phyloP scores from a whole-genome alignment of 202 grass and related monocot species.

The Cymbopogon flexuosus region DNA sequence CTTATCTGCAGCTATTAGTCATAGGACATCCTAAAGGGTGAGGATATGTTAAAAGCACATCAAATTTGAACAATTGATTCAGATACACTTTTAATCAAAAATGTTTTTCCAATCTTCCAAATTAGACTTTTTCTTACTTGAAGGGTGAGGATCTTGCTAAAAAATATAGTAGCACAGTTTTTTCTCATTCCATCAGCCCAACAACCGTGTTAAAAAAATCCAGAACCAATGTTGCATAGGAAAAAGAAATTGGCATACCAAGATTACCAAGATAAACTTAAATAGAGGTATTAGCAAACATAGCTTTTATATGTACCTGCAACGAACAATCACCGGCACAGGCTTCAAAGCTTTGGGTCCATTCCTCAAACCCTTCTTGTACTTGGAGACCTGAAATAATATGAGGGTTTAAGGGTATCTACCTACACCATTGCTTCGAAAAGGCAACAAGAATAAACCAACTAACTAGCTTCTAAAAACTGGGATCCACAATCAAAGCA shows the following conservation, averaged over 20 bases:
- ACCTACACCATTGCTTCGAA: not conserved
- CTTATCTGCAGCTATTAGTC: not conserved
- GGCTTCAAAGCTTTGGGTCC: slow-evolving; percentile 83
- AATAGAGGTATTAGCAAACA: not conserved
- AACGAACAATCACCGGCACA: slow-evolving; percentile 87
- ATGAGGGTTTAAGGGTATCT: slow-evolving; percentile 20
- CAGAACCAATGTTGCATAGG: not conserved
- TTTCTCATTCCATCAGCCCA: not conserved
- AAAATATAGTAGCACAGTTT: not conserved
- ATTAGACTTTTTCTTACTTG: no score
- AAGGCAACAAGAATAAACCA: not conserved
- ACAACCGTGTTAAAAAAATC: not conserved
- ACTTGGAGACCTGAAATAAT: slow-evolving; percentile 59
- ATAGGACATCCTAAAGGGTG: not conserved
- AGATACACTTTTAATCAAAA: no score
- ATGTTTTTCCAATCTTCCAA: no score
- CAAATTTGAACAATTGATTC: no score
- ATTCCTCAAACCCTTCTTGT: slow-evolving; percentile 89
- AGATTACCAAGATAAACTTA: not conserved
- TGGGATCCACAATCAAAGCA: not conserved
- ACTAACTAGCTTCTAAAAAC: not conserved
- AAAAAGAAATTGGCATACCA: not conserved
- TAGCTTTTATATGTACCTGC: slow-evolving; percentile 57
- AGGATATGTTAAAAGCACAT: not conserved
- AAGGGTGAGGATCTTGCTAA: not conserved